These are phyloP conservation scores for Pisolithus sp. DNA, from an alignment of 768 basidiomycete genomes.

Conservation along the genomic window DNA sequence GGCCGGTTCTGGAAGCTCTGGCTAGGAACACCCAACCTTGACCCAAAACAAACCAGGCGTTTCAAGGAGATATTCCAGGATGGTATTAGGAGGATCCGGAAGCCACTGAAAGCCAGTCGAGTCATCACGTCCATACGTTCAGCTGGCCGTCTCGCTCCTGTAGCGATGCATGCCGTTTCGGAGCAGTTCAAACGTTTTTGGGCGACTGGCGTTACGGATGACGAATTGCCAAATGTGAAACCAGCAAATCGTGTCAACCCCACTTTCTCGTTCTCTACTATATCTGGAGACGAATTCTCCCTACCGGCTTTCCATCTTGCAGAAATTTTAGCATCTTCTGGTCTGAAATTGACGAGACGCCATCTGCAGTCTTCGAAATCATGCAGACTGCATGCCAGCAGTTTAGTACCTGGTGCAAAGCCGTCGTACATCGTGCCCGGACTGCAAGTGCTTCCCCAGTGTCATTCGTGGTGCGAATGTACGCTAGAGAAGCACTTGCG, in stretches of 20 bases:
- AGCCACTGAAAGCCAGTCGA: neutral
- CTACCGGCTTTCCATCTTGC: conserved; percentile 28
- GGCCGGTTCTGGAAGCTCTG: conserved; percentile 18
- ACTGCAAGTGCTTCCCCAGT: neutral
- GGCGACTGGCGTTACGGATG: conserved; percentile 19
- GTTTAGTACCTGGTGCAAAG: conserved; percentile 24
- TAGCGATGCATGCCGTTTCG: conserved; percentile 2
- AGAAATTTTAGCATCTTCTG: conserved; percentile 15
- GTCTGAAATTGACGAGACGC: neutral
- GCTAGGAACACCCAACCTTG: conserved; percentile 7
- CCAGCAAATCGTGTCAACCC: conserved; percentile 20
- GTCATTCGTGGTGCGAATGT: conserved; percentile 22
- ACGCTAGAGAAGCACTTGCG: conserved; percentile 23
- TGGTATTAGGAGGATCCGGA: conserved; percentile 14
- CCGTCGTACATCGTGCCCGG: conserved; percentile 10
- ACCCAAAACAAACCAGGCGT: conserved; percentile 3
- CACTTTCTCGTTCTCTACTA: conserved; percentile 24
- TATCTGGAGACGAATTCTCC: conserved; percentile 16
- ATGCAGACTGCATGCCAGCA: conserved; percentile 15
- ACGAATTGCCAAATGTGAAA: neutral
- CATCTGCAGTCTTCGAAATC: conserved; percentile 12
- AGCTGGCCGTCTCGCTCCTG: conserved; percentile 19
- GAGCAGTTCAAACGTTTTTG: conserved; percentile 23
- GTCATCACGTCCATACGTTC: conserved; percentile 17
- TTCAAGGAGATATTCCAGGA: conserved; percentile 14